phyloP scores from a whole-genome alignment of 345 rosid genomes.

The Salix udensis region DNA sequence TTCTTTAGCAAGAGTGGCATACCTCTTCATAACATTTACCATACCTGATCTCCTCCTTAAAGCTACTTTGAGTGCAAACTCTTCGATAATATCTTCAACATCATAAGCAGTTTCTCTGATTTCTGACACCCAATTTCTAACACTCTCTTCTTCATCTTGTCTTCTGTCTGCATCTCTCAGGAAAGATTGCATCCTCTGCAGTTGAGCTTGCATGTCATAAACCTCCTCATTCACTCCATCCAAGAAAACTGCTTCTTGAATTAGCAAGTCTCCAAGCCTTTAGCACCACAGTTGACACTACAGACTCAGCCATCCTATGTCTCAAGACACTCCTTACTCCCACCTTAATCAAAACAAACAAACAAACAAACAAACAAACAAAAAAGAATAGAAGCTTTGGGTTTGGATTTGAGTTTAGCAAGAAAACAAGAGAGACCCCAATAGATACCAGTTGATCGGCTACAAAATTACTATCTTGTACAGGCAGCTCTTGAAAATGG shows the following conservation, averaged over 20 bases:
- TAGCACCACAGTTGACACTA: slow-evolving; percentile 23
- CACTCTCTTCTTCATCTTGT: slow-evolving; percentile 18
- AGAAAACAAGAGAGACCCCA: too few species aligned
- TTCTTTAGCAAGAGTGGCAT: background rate
- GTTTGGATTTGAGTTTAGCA: too few species aligned
- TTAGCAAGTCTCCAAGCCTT: slow-evolving; percentile 23
- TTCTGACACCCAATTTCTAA: slow-evolving; percentile 26
- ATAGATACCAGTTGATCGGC: too few species aligned
- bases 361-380: too few species aligned
- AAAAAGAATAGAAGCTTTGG: too few species aligned
- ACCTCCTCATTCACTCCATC: slow-evolving; percentile 23
- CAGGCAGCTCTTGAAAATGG: too few species aligned
- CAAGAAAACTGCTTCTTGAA: slow-evolving; percentile 24
- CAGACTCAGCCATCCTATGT: slow-evolving; percentile 34
- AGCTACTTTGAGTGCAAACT: slow-evolving; percentile 9
- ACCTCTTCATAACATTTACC: background rate
- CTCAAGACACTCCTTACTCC: too few species aligned
- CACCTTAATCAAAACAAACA: too few species aligned
- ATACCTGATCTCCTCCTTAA: slow-evolving; percentile 1
- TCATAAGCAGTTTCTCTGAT: slow-evolving; percentile 24
- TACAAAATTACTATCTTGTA: too few species aligned
- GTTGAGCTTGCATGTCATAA: slow-evolving; percentile 13
- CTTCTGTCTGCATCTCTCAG: slow-evolving; percentile 36
- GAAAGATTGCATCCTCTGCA: slow-evolving; percentile 31
- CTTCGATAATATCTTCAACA: slow-evolving; percentile 11